phyloP scores from a whole-genome alignment of 2,329 filamentous ascomycete species.

The Neopestalotiopsis sp. region DNA sequence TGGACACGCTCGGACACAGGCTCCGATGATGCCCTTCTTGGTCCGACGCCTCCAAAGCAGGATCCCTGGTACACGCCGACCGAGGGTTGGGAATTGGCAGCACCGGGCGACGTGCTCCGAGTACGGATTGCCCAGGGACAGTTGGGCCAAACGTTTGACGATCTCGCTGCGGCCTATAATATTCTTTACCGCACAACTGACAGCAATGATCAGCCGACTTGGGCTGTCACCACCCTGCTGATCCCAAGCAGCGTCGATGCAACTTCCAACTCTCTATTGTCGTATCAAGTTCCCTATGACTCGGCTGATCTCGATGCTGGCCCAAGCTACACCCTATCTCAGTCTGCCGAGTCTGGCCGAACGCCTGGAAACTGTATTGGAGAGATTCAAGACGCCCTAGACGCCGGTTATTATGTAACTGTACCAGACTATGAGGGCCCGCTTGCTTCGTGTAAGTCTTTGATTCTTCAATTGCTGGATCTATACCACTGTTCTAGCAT shows the following conservation, averaged over 20 bases:
- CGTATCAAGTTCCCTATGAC: conserved; percentile 45
- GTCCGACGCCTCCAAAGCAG: conserved; percentile 35
- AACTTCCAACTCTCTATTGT: conserved; percentile 33
- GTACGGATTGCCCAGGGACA: conserved; percentile 20
- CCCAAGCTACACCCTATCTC: conserved; percentile 38
- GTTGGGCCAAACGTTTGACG: conserved; percentile 21
- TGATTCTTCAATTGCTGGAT: background rate
- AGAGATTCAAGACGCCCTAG: conserved; percentile 40
- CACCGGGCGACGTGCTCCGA: conserved; percentile 21
- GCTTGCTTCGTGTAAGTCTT: conserved; percentile 39
- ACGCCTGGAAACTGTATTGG: conserved; percentile 24
- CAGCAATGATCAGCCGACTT: conserved; percentile 37
- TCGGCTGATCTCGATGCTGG: conserved; percentile 39
- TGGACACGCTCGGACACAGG: background rate
- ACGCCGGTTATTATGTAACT: conserved; percentile 51
- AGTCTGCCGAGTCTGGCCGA: conserved; percentile 21
- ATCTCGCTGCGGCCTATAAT: conserved; percentile 33
- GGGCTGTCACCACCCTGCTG: conserved; percentile 44
- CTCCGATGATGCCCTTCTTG: background rate
- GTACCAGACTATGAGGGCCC: conserved; percentile 52
- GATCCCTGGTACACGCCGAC: conserved; percentile 43
- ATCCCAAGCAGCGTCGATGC: conserved; percentile 18
- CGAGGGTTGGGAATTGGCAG: conserved; percentile 25
- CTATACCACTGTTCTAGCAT: background rate
- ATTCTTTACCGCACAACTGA: conserved; percentile 45